Percentiles rank a stretch among this genome's conserved stretches.
Conservation (phyloP, 148 eudicot species). For the Tetragonia tetragonoides region DNA sequence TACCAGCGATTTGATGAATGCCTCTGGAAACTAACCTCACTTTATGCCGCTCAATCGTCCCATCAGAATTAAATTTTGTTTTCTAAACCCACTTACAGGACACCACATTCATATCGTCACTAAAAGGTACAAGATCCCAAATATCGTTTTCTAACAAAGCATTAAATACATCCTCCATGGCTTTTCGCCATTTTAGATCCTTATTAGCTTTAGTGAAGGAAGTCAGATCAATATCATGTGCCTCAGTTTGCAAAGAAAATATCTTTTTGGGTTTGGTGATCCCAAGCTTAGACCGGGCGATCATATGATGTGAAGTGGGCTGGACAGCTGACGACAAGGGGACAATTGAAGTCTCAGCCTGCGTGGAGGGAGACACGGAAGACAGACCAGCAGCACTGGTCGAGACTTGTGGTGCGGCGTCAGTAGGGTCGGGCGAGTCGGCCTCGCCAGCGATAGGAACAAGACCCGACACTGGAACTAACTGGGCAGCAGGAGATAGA, state of each 20-base stretch:
- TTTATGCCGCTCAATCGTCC: not conserved
- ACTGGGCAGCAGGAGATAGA: too few species aligned
- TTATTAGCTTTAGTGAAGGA: not conserved
- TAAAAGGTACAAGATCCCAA: not conserved
- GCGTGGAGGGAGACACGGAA: too few species aligned
- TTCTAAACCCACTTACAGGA: not conserved
- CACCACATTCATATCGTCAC: too few species aligned
- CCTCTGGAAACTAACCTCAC: not conserved
- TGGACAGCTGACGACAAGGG: too few species aligned
- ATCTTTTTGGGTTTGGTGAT: not conserved
- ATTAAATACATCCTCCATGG: not conserved
- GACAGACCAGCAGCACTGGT: too few species aligned
- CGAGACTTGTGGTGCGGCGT: too few species aligned
- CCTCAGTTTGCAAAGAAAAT: not conserved
- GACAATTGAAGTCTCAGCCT: not conserved
- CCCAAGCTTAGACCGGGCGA: too few species aligned
- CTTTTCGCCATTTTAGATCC: not conserved
- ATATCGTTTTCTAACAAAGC: not conserved
- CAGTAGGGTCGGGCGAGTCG: too few species aligned
- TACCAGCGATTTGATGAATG: too few species aligned
- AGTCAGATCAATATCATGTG: not conserved
- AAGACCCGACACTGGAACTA: too few species aligned
- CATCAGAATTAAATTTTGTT: not conserved
- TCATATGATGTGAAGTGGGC: too few species aligned
- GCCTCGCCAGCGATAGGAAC: too few species aligned